Evolutionary conservation across 495 filamentous ascomycete genomes (phyloP), one percentile per base, ranked within the genome.

Genomic region (Polyplosphaeria fusca): DNA sequence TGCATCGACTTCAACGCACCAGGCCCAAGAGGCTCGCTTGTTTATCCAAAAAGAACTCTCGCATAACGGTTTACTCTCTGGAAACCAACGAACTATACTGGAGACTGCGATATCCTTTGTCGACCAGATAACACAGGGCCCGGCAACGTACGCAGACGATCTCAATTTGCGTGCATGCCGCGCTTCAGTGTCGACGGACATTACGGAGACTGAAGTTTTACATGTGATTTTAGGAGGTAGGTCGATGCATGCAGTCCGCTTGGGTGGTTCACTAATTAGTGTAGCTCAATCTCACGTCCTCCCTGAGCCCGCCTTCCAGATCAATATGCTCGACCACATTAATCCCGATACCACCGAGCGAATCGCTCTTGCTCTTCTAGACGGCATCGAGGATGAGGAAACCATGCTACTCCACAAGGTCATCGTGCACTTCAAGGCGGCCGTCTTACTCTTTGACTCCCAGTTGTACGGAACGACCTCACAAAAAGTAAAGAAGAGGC

Each of bases 41-140:
- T 16, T 39, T 20, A 56, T 48, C 16, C 28, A 20, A 24, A 48
- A 56, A 41, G 43, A 56, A 30, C 52, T 56, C 18, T 56, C 52
- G 0, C 23, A 42, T 16, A 56, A 48, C 23, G 32, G 27, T 14
- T 20, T 38, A 1, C 32, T 48, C 13, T 47, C 52, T 3, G 23
- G 22, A 3, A 47, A 56, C 32, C 52, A 56, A 30, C 52, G 52
- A 13, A 48, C 1, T 13, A 44, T 41, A 26, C 44, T 56, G 25
- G 52, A 56, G 13, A 27, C 43, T 1, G 52, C 52, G 1, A 16
- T 55, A 4, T 18, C 52, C 3, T 47, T 55, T n/a, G 42, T 55
- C 5, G 52, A 47, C 26, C 25, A 55, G 16, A 44, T 55, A 14
- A 47, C 52, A 22, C 52, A 38, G 20, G 23, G 19, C n/a, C 26